These are phyloP conservation scores for Poterioochromonas sp. DNA, from an alignment of 352 stramenopile genomes.

Conservation along the genomic window DNA sequence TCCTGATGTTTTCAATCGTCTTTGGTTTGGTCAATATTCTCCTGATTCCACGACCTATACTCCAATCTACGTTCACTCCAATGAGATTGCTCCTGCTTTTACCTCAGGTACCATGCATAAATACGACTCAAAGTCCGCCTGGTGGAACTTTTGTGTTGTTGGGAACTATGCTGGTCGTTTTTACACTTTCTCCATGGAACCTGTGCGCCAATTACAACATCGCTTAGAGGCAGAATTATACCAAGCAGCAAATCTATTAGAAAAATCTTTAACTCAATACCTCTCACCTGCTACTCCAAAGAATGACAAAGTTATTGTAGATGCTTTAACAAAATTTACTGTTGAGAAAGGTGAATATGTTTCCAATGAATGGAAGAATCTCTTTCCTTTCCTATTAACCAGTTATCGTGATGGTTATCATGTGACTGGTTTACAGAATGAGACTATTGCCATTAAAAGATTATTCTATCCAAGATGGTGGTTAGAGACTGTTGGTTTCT, in stretches of 20 bases:
- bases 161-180: slow-evolving; percentile 6
- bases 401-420: neutral
- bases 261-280: neutral
- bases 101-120: neutral
- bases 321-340: neutral
- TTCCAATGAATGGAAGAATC: neutral
- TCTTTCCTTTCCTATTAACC: neutral
- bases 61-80: slow-evolving; percentile 21
- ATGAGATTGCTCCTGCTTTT: neutral
- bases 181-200: neutral
- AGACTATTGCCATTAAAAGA: neutral
- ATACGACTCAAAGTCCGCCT: neutral
- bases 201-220: neutral
- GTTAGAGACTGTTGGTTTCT: slow-evolving; percentile 35
- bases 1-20: neutral
- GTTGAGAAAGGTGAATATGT: neutral
- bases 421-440: neutral
- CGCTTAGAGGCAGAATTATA: neutral
- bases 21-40: slow-evolving; percentile 19
- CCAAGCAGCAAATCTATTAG: neutral
- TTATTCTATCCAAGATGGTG: slow-evolving; percentile 41
- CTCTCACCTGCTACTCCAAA: too few species aligned
- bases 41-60: neutral
- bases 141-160: neutral
- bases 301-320: neutral